Conservation (phyloP, 140 eudicot genomes). For the Ambrosia hybrid region DNA sequence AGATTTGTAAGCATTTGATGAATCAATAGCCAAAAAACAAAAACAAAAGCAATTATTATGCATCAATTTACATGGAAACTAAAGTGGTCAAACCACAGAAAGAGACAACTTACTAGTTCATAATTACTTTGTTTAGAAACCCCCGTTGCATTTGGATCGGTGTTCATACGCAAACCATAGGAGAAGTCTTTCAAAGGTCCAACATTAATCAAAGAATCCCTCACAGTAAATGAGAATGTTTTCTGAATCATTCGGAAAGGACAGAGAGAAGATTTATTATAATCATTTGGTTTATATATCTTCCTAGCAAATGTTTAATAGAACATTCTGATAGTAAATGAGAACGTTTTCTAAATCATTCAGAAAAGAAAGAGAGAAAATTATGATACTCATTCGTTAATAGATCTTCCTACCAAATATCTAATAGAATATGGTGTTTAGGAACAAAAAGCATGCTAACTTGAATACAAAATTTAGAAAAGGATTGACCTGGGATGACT, state of each 20-base stretch:
- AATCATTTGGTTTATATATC: background rate
- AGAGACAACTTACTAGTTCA: constrained; percentile 73
- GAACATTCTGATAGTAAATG: constrained; percentile 67
- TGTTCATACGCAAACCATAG: constrained; percentile 83
- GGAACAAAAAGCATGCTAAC: background rate
- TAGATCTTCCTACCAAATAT: background rate
- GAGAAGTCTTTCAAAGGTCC: constrained; percentile 97
- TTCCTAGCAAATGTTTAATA: too few relatives aligned
- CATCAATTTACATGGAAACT: background rate
- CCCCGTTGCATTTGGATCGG: constrained; percentile 81
- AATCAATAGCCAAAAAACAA: background rate
- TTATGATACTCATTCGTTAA: background rate
- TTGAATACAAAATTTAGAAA: constrained; percentile 5
- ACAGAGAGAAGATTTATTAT: background rate
- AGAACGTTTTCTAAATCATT: constrained; percentile 74
- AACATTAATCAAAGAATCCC: constrained; percentile 91
- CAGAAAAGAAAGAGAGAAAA: background rate
- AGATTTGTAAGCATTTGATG: constrained; percentile 6
- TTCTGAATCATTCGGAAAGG: constrained; percentile 54
- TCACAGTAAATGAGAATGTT: constrained; percentile 83
- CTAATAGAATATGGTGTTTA: constrained; percentile 4
- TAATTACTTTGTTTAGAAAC: constrained; percentile 91
- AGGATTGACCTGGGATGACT: constrained; percentile 74
- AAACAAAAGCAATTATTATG: background rate
- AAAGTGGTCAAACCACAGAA: too few relatives aligned